Conservation (phyloP, 495 filamentous ascomycete genomes). For the Aspergillus ellipticus region DNA sequence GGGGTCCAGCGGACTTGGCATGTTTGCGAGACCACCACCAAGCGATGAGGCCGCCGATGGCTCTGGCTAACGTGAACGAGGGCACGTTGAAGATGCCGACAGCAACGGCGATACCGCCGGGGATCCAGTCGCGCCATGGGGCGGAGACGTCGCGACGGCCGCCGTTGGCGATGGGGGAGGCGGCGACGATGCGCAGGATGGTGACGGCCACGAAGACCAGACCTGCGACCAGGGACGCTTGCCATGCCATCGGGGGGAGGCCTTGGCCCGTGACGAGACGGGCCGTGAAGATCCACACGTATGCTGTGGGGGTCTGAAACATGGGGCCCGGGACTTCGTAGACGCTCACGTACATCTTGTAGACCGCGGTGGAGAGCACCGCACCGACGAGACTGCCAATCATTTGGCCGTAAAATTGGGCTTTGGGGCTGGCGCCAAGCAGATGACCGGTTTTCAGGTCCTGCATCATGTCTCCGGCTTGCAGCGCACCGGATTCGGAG, state of each 20-base stretch:
- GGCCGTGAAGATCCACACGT: slow-evolving; percentile 96
- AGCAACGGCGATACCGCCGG: slow-evolving; percentile 92
- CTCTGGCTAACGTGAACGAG: slow-evolving; percentile 87
- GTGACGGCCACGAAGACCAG: slow-evolving; percentile 68
- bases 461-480: slow-evolving; percentile 97
- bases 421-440: slow-evolving; percentile 84
- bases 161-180: slow-evolving; percentile 32
- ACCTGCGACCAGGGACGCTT: slow-evolving; percentile 70
- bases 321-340: slow-evolving; percentile 82
- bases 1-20: background rate
- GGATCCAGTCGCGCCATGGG: slow-evolving; percentile 54
- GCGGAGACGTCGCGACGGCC: slow-evolving; percentile 24
- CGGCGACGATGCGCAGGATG: slow-evolving; percentile 56
- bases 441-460: slow-evolving; percentile 97
- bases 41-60: slow-evolving; percentile 76
- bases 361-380: slow-evolving; percentile 80
- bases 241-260: slow-evolving; percentile 73
- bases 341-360: slow-evolving; percentile 85
- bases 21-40: slow-evolving; percentile 61
- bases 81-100: slow-evolving; percentile 98
- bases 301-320: slow-evolving; percentile 91
- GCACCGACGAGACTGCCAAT: slow-evolving; percentile 89
- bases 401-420: slow-evolving; percentile 95
- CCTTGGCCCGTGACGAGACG: slow-evolving; percentile 91
- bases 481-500: slow-evolving; percentile 79